Evolutionary conservation across 2,329 filamentous ascomycete species (phyloP).

Genomic region (Colletotrichum caudatum): DNA sequence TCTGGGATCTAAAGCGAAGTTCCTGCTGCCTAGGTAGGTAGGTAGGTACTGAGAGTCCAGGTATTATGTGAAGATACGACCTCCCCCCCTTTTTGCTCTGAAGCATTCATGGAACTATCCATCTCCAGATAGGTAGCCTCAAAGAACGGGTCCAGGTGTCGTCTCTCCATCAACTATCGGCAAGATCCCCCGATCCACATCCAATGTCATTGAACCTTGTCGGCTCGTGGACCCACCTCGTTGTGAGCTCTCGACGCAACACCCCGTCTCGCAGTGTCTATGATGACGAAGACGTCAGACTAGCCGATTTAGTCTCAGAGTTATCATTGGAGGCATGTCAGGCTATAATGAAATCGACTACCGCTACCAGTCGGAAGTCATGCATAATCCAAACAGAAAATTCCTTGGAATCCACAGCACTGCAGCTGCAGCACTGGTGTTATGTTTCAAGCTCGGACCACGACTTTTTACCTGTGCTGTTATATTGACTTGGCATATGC

Average conservation of each 20-base stretch:
- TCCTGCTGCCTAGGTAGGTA: neutral
- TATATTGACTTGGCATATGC: neutral
- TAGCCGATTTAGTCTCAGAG: neutral
- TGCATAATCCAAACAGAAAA: neutral
- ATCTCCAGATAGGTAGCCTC: neutral
- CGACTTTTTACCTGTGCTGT: neutral
- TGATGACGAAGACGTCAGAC: neutral
- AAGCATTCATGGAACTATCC: neutral
- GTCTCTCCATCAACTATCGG: neutral
- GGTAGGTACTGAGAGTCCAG: neutral
- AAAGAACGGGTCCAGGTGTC: neutral
- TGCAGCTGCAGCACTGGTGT: neutral
- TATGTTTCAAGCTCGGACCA: conserved; percentile 2
- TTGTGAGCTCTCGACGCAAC: neutral
- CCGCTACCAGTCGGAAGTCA: neutral
- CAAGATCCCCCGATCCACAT: neutral
- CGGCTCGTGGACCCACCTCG: neutral
- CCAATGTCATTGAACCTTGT: neutral
- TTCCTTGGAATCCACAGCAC: too few species aligned
- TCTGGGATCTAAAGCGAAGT: neutral
- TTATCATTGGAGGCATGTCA: neutral
- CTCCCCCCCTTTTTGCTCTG: neutral
- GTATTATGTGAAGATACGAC: neutral
- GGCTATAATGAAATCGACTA: neutral
- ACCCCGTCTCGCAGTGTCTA: neutral